phyloP scores from a whole-genome alignment of 1,284 basidiomycete species.

The Sporisorium reilianum region DNA sequence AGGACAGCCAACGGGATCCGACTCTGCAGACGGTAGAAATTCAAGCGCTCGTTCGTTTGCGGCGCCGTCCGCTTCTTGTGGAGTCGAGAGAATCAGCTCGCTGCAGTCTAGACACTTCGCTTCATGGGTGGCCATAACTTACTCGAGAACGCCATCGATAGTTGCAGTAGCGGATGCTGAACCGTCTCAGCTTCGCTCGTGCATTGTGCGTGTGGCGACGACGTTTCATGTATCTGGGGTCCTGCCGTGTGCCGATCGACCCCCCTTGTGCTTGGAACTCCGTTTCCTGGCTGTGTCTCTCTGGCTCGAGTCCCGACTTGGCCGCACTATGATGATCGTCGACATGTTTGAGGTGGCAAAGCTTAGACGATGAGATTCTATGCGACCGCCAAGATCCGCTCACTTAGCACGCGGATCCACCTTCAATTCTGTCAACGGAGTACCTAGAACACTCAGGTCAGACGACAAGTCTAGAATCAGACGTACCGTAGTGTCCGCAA shows the following conservation, averaged over 20 bases:
- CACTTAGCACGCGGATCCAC: too few relatives aligned
- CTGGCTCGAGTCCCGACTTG: background rate
- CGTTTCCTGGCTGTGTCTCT: conserved; percentile 20
- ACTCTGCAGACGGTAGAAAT: too few relatives aligned
- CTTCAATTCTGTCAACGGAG: background rate
- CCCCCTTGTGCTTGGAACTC: conserved; percentile 34
- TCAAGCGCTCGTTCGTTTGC: background rate
- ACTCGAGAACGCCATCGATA: too few relatives aligned
- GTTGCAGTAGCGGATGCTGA: too few relatives aligned
- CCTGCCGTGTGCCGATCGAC: conserved; percentile 22
- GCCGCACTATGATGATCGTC: conserved; percentile 7
- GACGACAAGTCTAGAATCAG: too few relatives aligned
- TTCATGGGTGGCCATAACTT: background rate
- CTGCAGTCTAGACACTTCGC: background rate
- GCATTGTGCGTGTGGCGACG: too few relatives aligned
- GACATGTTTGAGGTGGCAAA: background rate
- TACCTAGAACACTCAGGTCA: background rate
- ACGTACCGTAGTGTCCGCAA: too few relatives aligned
- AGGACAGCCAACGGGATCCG: background rate
- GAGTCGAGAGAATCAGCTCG: background rate
- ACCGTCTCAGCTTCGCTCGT: background rate
- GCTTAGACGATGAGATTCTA: background rate
- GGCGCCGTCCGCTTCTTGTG: conserved; percentile 3
- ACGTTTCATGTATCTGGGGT: background rate
- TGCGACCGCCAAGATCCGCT: background rate